A percentile compares a stretch with the other conserved stretches of the same genome.
Conservation (phyloP, 2,329 filamentous ascomycete species). For the Cadophora malorum region DNA sequence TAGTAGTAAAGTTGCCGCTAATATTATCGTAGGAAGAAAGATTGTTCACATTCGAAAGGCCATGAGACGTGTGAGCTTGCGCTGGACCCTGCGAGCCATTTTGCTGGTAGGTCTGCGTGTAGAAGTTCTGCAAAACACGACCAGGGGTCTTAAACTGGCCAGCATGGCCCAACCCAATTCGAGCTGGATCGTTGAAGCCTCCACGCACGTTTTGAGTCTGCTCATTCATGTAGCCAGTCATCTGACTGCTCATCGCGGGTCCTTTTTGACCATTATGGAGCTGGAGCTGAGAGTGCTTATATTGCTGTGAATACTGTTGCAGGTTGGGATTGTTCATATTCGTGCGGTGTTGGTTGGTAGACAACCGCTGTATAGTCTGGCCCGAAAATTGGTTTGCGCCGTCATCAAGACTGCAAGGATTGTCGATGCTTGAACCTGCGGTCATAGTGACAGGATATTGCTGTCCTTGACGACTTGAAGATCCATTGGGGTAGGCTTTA, state of each 20-base stretch:
- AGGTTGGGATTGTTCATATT: background rate
- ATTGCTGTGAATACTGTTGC: background rate
- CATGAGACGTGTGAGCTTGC: background rate
- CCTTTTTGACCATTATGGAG: background rate
- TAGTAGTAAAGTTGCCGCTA: background rate
- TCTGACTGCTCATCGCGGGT: background rate
- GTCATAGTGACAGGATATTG: background rate
- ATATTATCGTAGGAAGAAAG: background rate
- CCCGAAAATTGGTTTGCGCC: background rate
- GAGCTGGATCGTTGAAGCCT: background rate
- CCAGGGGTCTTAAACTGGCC: background rate
- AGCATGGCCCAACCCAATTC: background rate
- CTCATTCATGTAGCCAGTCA: background rate
- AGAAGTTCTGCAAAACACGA: background rate
- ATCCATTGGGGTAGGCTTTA: background rate
- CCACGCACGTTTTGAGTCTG: slow-evolving; percentile 1
- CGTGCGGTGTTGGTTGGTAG: background rate
- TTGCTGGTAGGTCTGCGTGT: background rate
- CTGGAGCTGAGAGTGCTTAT: background rate
- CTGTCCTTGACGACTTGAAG: background rate
- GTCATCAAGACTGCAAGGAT: background rate
- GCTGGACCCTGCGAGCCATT: background rate
- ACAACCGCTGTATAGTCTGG: background rate
- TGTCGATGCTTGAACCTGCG: background rate
- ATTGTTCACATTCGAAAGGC: no score